Base-by-base conservation (phyloP, 805 yeast genomes). In the Torulaspora maleeae region DNA sequence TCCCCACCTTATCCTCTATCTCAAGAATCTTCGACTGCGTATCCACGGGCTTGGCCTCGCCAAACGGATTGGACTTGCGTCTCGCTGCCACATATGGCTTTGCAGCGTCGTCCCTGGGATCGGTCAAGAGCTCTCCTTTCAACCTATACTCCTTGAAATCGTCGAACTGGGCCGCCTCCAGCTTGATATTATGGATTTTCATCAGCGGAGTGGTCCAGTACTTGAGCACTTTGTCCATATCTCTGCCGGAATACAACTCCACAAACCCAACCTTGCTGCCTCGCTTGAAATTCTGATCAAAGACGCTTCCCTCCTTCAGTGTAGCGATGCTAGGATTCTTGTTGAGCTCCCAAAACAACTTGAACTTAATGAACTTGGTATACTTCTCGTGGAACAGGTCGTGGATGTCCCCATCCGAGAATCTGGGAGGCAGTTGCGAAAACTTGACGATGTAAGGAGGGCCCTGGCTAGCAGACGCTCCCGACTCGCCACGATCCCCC, bases 41-140 rank as follows among this genome's bases (percentile, higher is more conserved):
- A 62, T 87, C 95, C 5, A 87, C 91, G 1, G 95, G 95, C 65
- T 79, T 85, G 1, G 95, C 96, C 4, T 76, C 69, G 0, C 95
- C 95, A 69, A 88, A 87, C 4, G 95, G 93, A 59, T 80, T 85
- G 0, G 76, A 51, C 54, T 77, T 81, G 3, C 70, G 60, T 55
- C 68, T 54, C 4, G 54, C 61, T 13, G 43, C 50, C 12, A 40
- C 45, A 36, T 53, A 60, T 3, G 64, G 58, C 39, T 39, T 55
- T 6, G 56, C 41, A 6, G 67, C 58, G 38, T 59, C 58, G 32
- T 56, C 60, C 29, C 43, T 45, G 16, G 59, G 56, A 30, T 58
- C 58, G 3, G 51, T 64, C 59, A 53, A 52, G 33, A 50, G 49
- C 45, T 35, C 60, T 32, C 47, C 50, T 48, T 58, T 63, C 4